A percentile compares a stretch with the other conserved stretches of the same genome.
These are phyloP conservation scores for Quillaja saponaria DNA, from an alignment of 306 rosid genomes.

Conservation along the genomic window DNA sequence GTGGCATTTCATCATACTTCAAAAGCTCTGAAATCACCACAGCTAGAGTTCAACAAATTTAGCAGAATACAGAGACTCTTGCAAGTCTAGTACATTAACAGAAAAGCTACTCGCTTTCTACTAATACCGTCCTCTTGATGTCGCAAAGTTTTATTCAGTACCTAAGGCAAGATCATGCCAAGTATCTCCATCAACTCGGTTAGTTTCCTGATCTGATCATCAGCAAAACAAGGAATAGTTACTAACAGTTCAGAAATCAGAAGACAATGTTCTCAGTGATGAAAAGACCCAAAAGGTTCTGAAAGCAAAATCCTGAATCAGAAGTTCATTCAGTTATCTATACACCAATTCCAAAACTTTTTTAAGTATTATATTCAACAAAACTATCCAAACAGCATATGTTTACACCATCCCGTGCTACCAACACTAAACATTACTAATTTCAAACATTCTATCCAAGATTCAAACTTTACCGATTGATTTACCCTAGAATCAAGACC, in stretches of 20 bases:
- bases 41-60: conserved; percentile 11
- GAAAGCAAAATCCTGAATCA: conserved; percentile 15
- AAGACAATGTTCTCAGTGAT: conserved; percentile 4
- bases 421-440: too few species aligned
- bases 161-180: conserved; percentile 60
- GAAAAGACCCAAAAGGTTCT: not conserved
- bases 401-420: conserved; percentile 14
- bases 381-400: not conserved
- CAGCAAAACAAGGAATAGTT: not conserved
- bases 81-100: not conserved
- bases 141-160: conserved; percentile 31
- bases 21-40: conserved; percentile 2
- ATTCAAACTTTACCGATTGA: too few species aligned
- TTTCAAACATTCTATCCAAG: too few species aligned
- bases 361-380: too few species aligned
- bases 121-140: conserved; percentile 8
- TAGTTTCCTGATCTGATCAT: conserved; percentile 48
- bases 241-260: not conserved
- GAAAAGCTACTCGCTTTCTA: conserved; percentile 21
- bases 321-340: conserved; percentile 3
- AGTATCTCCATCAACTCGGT: conserved; percentile 40
- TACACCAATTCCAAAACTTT: not conserved
- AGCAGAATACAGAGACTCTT: not conserved
- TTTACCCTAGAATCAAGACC: too few species aligned
- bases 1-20: not conserved